Evolutionary conservation across 352 stramenopile species (phyloP), one percentile per base, ranked within the genome.

Genomic region (Thalassiosira tumida): DNA sequence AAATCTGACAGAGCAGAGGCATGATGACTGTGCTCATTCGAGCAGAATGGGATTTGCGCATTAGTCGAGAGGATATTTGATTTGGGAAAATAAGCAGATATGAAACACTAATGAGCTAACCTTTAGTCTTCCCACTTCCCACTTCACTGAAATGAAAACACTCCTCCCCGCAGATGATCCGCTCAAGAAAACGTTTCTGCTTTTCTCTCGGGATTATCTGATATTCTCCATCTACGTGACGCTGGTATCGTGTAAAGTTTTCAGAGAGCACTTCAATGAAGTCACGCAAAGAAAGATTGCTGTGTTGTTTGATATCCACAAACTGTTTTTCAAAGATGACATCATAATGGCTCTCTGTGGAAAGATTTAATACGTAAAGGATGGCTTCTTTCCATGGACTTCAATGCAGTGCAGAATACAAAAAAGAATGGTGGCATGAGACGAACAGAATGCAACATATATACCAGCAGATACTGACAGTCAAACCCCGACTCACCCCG

Each of bases 61-160:
- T 51, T 2, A 76, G 33, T n/a, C 2, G 47, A 21, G 10, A 59
- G 10, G 47, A 59, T 59, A 59, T 59, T 21, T 59, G 47, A 59
- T 59, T 59, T 21, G 47, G 21, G 47, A 59, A n/a, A 59, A 59
- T 40, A 59, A 40, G n/a, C 26, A 76, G 33, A 79, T 40, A 40
- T 79, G 70, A 64, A 31, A 64, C n/a, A n/a, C n/a, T n/a, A n/a
- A n/a, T n/a, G n/a, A 43, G 38, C 86, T 76, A 26, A 80, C 84
- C 88, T 88, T 95, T 93, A 43, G 88, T 94, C 76, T 95, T 94
- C n/a, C 88, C 91, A 69, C 35, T 89, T 35, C 93, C 93, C 41
- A 96, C 93, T 86, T 96, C 93, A 70, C 40, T 84, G 69, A 96
- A 96, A 86, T 96, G 90, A 86, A 96, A 96, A 59, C 88, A 96